Conservation (phyloP, 208 protist genomes). For the Porcisia hertigi region DNA sequence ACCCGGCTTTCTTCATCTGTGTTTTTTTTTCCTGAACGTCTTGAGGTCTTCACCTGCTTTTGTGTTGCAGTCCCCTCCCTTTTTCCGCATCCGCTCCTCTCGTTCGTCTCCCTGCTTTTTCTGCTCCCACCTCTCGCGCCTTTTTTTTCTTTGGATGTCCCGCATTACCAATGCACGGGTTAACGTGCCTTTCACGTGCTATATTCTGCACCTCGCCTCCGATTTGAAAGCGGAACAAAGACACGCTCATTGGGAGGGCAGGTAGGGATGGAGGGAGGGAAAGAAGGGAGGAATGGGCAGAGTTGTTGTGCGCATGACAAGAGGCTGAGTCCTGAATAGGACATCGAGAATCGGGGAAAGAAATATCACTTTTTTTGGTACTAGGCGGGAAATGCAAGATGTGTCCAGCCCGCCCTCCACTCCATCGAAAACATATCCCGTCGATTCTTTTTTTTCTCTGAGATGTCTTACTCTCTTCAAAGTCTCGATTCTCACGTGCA, state of each 20-base stretch:
- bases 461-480: background rate
- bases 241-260: background rate
- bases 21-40: conserved; percentile 11
- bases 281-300: background rate
- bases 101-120: background rate
- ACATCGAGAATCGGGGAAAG: no score
- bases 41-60: background rate
- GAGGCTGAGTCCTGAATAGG: no score
- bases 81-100: background rate
- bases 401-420: background rate
- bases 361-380: background rate
- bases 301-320: background rate
- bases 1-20: background rate
- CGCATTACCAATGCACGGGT: background rate
- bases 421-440: background rate
- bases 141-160: background rate
- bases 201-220: background rate
- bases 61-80: background rate
- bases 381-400: background rate
- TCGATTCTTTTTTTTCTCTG: background rate
- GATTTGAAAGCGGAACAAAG: background rate
- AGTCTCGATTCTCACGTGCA: background rate
- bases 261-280: background rate
- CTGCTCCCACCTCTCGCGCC: no score
- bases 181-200: background rate